Conservation (phyloP, 2,329 filamentous ascomycete species). For the Aspergillus sclerotialis region DNA sequence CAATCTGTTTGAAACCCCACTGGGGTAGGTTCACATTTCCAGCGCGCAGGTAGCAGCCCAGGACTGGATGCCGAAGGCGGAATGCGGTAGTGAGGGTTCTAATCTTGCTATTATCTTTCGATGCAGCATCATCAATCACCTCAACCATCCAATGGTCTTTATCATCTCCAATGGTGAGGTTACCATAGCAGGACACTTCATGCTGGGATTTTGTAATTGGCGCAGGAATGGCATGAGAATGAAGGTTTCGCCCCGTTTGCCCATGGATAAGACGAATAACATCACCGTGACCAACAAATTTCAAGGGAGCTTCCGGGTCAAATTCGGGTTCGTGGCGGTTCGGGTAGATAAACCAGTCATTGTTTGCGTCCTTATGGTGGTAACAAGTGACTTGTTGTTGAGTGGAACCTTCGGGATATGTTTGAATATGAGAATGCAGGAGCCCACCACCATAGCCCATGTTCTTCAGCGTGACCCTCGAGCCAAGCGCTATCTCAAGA, state of each 20-base stretch:
- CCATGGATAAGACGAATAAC: conserved; percentile 83
- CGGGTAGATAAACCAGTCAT: conserved; percentile 99
- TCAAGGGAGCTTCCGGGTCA: conserved; percentile 61
- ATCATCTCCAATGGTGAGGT: conserved; percentile 87
- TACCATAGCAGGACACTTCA: conserved; percentile 95
- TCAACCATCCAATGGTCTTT: conserved; percentile 98
- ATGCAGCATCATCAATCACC: conserved; percentile 82
- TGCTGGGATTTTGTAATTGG: conserved; percentile 82
- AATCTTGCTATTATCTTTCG: conserved; percentile 73
- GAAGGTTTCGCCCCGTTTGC: conserved; percentile 92
- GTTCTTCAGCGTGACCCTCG: conserved; percentile 89
- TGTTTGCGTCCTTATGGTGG: conserved; percentile 99
- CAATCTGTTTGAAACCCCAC: conserved; percentile 99
- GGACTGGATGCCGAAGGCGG: conserved; percentile 70
- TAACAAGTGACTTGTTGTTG: conserved; percentile 99
- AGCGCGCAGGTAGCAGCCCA: conserved; percentile 90
- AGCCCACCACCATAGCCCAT: conserved; percentile 98
- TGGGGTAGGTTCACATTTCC: conserved; percentile 95
- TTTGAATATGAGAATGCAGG: conserved; percentile 93
- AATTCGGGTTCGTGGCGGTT: conserved; percentile 72
- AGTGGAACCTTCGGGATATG: conserved; percentile 82
- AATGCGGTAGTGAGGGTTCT: conserved; percentile 91
- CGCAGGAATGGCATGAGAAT: conserved; percentile 85
- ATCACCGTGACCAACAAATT: conserved; percentile 70
- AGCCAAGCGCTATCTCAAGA: conserved; percentile 83